Conservation (phyloP, 2,329 filamentous ascomycete genomes). For the Penicillium sp. region DNA sequence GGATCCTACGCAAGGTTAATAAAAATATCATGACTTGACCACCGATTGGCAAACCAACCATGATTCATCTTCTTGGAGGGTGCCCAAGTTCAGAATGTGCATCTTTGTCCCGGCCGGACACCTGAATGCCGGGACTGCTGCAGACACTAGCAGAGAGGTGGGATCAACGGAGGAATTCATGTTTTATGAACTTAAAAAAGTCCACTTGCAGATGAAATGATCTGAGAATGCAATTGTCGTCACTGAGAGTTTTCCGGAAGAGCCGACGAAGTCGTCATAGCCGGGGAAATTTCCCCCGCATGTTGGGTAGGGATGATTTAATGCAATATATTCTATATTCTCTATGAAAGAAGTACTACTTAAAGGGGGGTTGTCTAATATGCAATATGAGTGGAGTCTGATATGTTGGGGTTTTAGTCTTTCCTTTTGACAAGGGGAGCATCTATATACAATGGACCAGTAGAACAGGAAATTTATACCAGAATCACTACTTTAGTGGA, state of each 20-base stretch:
- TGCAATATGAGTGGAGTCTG: too few relatives aligned
- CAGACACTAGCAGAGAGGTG: not conserved
- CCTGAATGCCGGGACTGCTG: constrained; percentile 14
- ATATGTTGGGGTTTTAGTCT: too few relatives aligned
- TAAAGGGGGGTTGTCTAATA: too few relatives aligned
- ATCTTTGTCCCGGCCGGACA: constrained; percentile 43
- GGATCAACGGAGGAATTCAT: not conserved
- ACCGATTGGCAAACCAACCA: constrained; percentile 27
- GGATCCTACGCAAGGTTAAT: constrained; percentile 23
- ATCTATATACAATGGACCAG: too few relatives aligned
- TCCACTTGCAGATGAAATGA: not conserved
- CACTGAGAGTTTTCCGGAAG: not conserved
- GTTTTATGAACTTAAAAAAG: not conserved
- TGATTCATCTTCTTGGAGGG: constrained; percentile 47
- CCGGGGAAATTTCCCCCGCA: not conserved
- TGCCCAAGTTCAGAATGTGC: constrained; percentile 46
- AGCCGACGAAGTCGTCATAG: not conserved
- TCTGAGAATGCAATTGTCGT: not conserved
- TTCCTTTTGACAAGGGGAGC: too few relatives aligned
- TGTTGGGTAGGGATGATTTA: not conserved
- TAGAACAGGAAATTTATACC: too few relatives aligned
- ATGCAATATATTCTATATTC: too few relatives aligned
- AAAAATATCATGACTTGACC: not conserved
- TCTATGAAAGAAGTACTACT: too few relatives aligned
- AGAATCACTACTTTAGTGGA: too few relatives aligned